A percentile compares a stretch with the other conserved stretches of the same genome.
These are phyloP conservation scores for Paramecium octaurelia DNA, from an alignment of 73 alveolate genomes.

Conservation along the genomic window DNA sequence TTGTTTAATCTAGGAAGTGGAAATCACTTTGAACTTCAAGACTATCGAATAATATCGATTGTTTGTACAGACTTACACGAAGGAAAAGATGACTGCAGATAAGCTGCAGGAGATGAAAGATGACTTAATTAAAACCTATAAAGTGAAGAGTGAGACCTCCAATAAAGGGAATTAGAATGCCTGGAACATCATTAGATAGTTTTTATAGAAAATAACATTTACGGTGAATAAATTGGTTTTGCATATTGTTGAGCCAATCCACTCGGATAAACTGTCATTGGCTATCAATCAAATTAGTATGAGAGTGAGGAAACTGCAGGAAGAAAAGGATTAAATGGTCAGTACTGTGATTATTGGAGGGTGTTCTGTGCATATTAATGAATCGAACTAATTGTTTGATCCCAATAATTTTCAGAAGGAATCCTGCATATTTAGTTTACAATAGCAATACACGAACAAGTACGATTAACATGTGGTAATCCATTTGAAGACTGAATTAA, in stretches of 20 bases:
- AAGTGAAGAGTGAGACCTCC: not conserved
- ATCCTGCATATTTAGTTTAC: slow-evolving; percentile 6
- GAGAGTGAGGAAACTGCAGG: slow-evolving; percentile 1
- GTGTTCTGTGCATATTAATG: not conserved
- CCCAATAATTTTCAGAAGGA: not conserved
- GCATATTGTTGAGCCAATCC: not conserved
- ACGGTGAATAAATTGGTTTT: not conserved
- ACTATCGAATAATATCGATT: not conserved
- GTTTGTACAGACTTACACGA: not conserved
- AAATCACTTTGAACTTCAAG: not conserved
- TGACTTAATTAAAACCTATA: not conserved
- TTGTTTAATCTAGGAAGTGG: not conserved
- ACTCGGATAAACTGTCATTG: not conserved
- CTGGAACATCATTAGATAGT: not conserved
- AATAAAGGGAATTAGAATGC: not conserved
- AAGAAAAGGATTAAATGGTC: not conserved
- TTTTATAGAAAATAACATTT: not conserved
- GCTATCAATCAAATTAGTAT: not conserved
- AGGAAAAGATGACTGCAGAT: not conserved
- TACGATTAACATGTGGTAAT: slow-evolving; percentile 28
- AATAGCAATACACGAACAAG: not conserved
- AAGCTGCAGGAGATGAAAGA: not conserved
- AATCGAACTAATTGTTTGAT: not conserved
- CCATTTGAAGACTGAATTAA: not conserved
- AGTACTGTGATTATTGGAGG: slow-evolving; percentile 15